Base-by-base conservation (phyloP, 805 yeast genomes). In the Kluyveromyces aestuarii region DNA sequence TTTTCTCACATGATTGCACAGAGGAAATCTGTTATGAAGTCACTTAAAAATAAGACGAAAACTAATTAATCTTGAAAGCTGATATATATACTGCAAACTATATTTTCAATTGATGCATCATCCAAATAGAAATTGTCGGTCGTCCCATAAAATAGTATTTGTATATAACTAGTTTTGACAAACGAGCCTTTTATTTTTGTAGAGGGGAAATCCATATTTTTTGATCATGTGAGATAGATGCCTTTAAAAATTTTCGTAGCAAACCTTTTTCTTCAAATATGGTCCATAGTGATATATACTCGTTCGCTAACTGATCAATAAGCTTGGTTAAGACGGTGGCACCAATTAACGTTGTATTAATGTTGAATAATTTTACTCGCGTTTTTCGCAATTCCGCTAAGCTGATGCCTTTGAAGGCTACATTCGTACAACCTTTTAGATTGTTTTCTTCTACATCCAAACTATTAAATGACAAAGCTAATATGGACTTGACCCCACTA, bases 1-100 rank as follows among this genome's bases (percentile, higher is more conserved):
- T 93, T 81, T 70, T 74, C 84, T 13, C 90, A 93, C 64, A 90
- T 93, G 96, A 73, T 91, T 60, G 78, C 74, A 55, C 97, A 91
- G 72, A 82, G 99, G 70, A 74, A 73, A 64, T 87, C 87, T 72
- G 88, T 82, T 4, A 72, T 83, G 74, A 80, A 75, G 48, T 62
- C 67, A 8, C 48, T 72, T 50, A 57, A 55, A 38, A 50, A 37
- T 37, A 35, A 17, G 5, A 17, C 6, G 17, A 37, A 36, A 13
- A 4, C 38, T 30, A 50, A 50, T 30, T 43, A 27, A 6, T 14
- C 36, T 21, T 41, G 36, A 9, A 41, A 7, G 19, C 9, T 3
- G 13, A 11, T n/a, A 10, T 11, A 21, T n/a, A 6, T 6, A 21
- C 25, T 21, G 25, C 25, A 6, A 21, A 21, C 3, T 21, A 6